These are phyloP conservation scores for Vigna nakashimae DNA, from an alignment of 306 rosid species.

Conservation along the genomic window DNA sequence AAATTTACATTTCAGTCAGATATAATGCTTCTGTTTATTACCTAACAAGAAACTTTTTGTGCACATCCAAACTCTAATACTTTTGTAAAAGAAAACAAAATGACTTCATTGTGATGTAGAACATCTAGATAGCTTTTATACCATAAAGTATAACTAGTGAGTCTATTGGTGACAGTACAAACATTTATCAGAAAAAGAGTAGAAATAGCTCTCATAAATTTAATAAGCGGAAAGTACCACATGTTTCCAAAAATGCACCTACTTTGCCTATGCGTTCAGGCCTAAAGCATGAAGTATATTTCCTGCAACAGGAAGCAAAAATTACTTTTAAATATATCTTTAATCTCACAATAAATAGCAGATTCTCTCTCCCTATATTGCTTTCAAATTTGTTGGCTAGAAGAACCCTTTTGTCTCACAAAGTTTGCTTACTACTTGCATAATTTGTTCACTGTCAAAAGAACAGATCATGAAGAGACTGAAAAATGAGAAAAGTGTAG, in stretches of 20 bases:
- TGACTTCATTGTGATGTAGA: slow-evolving; percentile 1
- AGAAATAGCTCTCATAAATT: slow-evolving; percentile 21
- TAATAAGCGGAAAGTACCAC: slow-evolving; percentile 61
- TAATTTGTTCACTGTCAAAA: background rate
- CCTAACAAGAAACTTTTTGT: background rate
- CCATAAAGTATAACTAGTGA: background rate
- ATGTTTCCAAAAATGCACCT: slow-evolving; percentile 72
- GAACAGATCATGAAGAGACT: slow-evolving; percentile 11
- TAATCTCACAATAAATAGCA: slow-evolving; percentile 2
- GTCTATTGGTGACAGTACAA: background rate
- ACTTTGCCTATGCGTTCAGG: slow-evolving; percentile 74
- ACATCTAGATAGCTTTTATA: background rate
- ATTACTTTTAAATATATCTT: slow-evolving; percentile 20
- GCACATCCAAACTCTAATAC: background rate
- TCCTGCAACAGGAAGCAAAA: slow-evolving; percentile 62
- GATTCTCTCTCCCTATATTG: background rate
- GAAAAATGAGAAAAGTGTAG: slow-evolving; percentile 10
- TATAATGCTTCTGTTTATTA: slow-evolving; percentile 26
- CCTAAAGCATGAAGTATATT: slow-evolving; percentile 80
- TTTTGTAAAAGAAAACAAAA: background rate
- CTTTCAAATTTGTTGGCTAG: slow-evolving; percentile 20
- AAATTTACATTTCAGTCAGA: slow-evolving; percentile 41
- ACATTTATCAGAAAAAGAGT: background rate
- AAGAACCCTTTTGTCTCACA: background rate
- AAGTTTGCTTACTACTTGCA: background rate